Conservation (phyloP, 345 rosid genomes). For the Erysimum cheiranthoides region DNA sequence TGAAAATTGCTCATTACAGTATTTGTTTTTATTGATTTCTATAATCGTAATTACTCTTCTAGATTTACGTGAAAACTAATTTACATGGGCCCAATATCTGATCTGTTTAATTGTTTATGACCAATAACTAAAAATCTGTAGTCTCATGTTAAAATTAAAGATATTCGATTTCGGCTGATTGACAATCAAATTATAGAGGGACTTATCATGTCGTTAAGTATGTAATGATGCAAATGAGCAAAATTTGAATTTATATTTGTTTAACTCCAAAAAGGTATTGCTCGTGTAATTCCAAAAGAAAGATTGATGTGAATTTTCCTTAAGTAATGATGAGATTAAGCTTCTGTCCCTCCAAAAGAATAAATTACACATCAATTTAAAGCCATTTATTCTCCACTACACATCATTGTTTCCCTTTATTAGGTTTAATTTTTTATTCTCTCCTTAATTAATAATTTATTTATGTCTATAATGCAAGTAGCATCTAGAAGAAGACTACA, state of each 20-base stretch:
- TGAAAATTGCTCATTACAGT: too few relatives aligned
- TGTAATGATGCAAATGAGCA: background rate
- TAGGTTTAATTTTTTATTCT: background rate
- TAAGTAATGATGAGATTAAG: conserved; percentile 41
- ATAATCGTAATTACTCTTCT: too few relatives aligned
- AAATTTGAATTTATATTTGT: conserved; percentile 14
- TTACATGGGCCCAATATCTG: conserved; percentile 5
- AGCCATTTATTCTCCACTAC: conserved; percentile 39
- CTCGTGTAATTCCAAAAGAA: conserved; percentile 30
- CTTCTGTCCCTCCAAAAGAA: conserved; percentile 38
- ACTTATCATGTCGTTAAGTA: conserved; percentile 4
- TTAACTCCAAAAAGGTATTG: conserved; percentile 13
- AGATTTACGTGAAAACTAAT: too few relatives aligned
- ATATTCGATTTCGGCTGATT: conserved; percentile 1
- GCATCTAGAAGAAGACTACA: conserved; percentile 22
- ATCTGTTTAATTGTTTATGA: background rate
- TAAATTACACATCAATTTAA: conserved; percentile 20
- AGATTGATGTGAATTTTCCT: conserved; percentile 34
- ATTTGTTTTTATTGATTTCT: too few relatives aligned
- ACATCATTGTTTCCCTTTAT: conserved; percentile 37
- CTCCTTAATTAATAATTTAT: background rate
- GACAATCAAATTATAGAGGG: background rate
- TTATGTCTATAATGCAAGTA: conserved; percentile 3
- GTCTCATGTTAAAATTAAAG: background rate
- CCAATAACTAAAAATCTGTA: background rate